phyloP scores from a whole-genome alignment of 768 basidiomycete species.

The Cubamyces lactineus region DNA sequence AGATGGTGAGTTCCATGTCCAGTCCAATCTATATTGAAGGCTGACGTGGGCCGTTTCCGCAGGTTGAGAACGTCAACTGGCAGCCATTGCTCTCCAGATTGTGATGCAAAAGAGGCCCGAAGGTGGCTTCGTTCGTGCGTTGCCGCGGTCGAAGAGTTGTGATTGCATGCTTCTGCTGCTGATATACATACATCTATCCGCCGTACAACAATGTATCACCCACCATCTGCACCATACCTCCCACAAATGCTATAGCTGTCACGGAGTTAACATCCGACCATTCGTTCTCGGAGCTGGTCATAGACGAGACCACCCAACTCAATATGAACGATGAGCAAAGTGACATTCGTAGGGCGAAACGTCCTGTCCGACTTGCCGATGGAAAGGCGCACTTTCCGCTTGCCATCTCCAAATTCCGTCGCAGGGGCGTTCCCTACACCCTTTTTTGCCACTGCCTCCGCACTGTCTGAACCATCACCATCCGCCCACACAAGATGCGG shows the following conservation, averaged over 20 bases:
- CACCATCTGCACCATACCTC: too few relatives aligned
- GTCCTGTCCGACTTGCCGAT: not conserved
- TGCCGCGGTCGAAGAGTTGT: not conserved
- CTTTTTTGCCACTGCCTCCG: too few relatives aligned
- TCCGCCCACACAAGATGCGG: not conserved
- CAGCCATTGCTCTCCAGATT: constrained; percentile 44
- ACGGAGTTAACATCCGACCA: not conserved
- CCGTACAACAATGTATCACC: too few relatives aligned
- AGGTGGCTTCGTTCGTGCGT: too few relatives aligned
- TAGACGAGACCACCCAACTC: not conserved
- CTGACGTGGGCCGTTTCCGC: not conserved
- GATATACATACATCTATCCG: not conserved
- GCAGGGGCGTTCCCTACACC: not conserved
- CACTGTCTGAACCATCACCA: not conserved
- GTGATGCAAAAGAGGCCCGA: constrained; percentile 18
- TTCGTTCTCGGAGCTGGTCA: not conserved
- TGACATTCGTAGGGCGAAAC: not conserved
- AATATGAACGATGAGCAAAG: constrained; percentile 1
- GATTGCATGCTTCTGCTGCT: not conserved
- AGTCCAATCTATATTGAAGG: not conserved
- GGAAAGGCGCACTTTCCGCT: not conserved
- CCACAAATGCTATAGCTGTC: not conserved
- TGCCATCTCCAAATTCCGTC: not conserved
- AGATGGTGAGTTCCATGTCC: constrained; percentile 56
- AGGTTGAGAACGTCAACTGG: constrained; percentile 64